phyloP scores from a whole-genome alignment of 441 rosid genomes.

The Erysimum pusillum region DNA sequence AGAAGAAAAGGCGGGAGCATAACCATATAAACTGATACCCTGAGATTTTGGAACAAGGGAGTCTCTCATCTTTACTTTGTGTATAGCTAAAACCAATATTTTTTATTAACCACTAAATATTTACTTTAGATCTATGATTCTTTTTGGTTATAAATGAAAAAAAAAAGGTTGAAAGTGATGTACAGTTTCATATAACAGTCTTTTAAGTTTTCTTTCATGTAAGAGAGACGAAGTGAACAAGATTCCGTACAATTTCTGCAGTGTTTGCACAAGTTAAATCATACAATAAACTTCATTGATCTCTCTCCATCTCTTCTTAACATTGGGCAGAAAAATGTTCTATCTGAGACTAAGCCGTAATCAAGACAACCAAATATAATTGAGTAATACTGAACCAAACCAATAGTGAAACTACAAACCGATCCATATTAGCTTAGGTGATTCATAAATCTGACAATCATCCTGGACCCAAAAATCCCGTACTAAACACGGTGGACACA shows the following conservation, averaged over 20 bases:
- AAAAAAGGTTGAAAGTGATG: constrained; percentile 24
- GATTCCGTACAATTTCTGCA: neutral
- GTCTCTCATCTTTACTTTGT: constrained; percentile 27
- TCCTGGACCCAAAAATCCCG: neutral
- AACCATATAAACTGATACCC: constrained; percentile 43
- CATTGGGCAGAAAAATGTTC: neutral
- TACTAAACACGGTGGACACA: neutral
- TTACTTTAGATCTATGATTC: constrained; percentile 35
- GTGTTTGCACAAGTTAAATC: neutral
- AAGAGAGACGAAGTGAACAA: neutral
- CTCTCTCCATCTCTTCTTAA: neutral
- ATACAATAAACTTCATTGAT: neutral
- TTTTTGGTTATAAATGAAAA: constrained; percentile 34
- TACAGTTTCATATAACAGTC: constrained; percentile 20
- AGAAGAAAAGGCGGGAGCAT: constrained; percentile 39
- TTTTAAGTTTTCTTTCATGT: neutral
- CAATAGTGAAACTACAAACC: constrained; percentile 9
- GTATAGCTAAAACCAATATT: constrained; percentile 18
- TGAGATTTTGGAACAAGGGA: constrained; percentile 39
- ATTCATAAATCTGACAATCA: neutral
- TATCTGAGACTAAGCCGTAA: neutral
- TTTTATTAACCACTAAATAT: constrained; percentile 9
- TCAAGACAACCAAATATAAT: neutral
- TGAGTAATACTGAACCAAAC: constrained; percentile 1
- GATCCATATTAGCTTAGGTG: constrained; percentile 1